These are phyloP conservation scores for Calonectria honghensis DNA, from an alignment of 2,329 filamentous ascomycete species.

Conservation along the genomic window DNA sequence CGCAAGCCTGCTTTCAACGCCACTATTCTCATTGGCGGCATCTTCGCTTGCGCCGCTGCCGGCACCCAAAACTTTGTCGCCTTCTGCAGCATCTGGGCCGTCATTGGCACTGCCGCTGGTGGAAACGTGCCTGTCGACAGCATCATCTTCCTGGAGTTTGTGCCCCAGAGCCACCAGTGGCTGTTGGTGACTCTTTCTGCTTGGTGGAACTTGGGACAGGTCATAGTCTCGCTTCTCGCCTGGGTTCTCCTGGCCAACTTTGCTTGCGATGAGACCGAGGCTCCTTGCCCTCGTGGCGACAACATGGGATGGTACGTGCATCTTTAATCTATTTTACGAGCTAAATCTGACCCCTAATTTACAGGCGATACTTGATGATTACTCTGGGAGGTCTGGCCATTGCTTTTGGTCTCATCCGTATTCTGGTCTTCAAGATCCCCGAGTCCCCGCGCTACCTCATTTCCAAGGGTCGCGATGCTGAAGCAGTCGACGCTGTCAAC, in stretches of 20 bases:
- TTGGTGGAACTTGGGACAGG: constrained; percentile 70
- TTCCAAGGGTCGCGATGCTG: constrained; percentile 64
- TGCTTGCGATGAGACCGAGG: constrained; percentile 58
- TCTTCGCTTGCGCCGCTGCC: constrained; percentile 76
- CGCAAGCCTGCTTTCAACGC: constrained; percentile 67
- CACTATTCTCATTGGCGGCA: constrained; percentile 65
- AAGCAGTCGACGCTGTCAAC: constrained; percentile 68
- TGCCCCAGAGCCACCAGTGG: constrained; percentile 66
- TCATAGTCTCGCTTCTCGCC: constrained; percentile 59
- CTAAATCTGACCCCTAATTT: background rate
- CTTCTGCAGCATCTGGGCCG: constrained; percentile 73
- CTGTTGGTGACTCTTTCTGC: constrained; percentile 63
- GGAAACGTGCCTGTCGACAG: constrained; percentile 69
- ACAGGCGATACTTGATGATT: constrained; percentile 63
- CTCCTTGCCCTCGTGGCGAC: constrained; percentile 59
- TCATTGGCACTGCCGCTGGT: constrained; percentile 64
- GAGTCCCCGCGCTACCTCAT: constrained; percentile 66
- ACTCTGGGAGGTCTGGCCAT: constrained; percentile 64
- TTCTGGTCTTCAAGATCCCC: constrained; percentile 64
- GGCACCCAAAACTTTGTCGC: constrained; percentile 75
- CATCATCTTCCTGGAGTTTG: constrained; percentile 69
- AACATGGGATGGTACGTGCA: constrained; percentile 66
- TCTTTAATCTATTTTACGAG: background rate
- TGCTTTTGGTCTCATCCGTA: constrained; percentile 62
- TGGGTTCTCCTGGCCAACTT: constrained; percentile 63